phyloP scores from a whole-genome alignment of 2,329 filamentous ascomycete genomes.

The Stenocarpella maydis region DNA sequence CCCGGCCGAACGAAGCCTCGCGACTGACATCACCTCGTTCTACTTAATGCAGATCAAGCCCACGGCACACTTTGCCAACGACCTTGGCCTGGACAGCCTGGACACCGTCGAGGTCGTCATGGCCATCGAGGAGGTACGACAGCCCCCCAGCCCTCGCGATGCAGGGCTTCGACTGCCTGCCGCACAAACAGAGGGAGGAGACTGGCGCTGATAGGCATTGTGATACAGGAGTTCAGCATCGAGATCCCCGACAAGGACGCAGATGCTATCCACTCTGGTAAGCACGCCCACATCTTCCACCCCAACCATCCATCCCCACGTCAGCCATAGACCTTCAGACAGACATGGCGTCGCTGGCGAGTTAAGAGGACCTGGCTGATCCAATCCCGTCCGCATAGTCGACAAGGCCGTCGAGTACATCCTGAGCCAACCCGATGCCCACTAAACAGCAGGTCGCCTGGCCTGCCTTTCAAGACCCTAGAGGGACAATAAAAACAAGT shows the following conservation, averaged over 20 bases:
- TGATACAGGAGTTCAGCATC: slow-evolving; percentile 73
- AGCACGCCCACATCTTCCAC: slow-evolving; percentile 45
- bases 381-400: slow-evolving; percentile 60
- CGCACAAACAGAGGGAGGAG: background rate
- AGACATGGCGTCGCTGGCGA: background rate
- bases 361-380: background rate
- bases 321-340: too few species aligned
- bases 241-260: slow-evolving; percentile 99
- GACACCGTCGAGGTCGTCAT: slow-evolving; percentile 99
- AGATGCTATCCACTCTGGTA: slow-evolving; percentile 93
- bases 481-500: background rate
- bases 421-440: slow-evolving; percentile 88
- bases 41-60: slow-evolving; percentile 72
- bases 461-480: background rate
- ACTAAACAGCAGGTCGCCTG: slow-evolving; percentile 53
- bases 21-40: slow-evolving; percentile 24
- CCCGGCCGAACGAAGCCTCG: background rate
- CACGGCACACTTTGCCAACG: slow-evolving; percentile 91
- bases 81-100: slow-evolving; percentile 95
- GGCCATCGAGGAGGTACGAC: slow-evolving; percentile 93
- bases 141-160: slow-evolving; percentile 16
- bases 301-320: too few species aligned
- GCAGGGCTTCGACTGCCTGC: slow-evolving; percentile 19
- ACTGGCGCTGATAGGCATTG: background rate
- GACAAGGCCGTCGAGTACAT: slow-evolving; percentile 97